Conservation (phyloP, 352 stramenopile genomes). For the Elongisporangium senticosum region DNA sequence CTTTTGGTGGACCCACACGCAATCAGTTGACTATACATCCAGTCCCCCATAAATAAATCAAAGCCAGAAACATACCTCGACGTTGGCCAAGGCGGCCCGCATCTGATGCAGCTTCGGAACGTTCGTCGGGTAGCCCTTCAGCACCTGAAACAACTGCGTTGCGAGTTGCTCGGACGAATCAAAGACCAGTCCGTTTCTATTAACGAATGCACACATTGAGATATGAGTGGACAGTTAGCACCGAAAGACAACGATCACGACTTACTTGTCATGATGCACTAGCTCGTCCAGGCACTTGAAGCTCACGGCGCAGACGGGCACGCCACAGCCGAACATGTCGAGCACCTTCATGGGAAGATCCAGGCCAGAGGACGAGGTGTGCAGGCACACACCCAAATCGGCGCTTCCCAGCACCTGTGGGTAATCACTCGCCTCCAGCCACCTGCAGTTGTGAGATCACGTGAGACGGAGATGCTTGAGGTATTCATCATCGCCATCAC, state of each 20-base stretch:
- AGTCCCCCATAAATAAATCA: background rate
- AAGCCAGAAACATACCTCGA: slow-evolving; percentile 38
- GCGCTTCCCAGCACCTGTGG: slow-evolving; percentile 91
- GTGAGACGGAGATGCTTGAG: background rate
- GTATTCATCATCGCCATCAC: background rate
- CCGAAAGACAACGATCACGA: background rate
- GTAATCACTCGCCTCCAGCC: slow-evolving; percentile 97
- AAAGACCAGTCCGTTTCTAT: slow-evolving; percentile 75
- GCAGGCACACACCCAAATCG: slow-evolving; percentile 97
- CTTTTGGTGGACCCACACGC: slow-evolving; percentile 10
- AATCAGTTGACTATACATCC: background rate
- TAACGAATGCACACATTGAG: background rate
- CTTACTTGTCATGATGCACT: slow-evolving; percentile 92
- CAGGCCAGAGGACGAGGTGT: slow-evolving; percentile 97
- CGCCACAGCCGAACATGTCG: slow-evolving; percentile 97
- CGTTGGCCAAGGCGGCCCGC: slow-evolving; percentile 33
- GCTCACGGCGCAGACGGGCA: slow-evolving; percentile 95
- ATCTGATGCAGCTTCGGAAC: slow-evolving; percentile 41
- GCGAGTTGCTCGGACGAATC: slow-evolving; percentile 48
- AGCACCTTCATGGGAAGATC: slow-evolving; percentile 99
- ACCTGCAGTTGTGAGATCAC: slow-evolving; percentile 37
- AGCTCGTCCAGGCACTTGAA: slow-evolving; percentile 97
- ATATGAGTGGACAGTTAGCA: background rate
- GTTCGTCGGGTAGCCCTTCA: slow-evolving; percentile 47
- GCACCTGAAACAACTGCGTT: slow-evolving; percentile 50